Base-by-base conservation (phyloP, 1,139 yeast genomes). In the Saccharomyces hybrid region DNA sequence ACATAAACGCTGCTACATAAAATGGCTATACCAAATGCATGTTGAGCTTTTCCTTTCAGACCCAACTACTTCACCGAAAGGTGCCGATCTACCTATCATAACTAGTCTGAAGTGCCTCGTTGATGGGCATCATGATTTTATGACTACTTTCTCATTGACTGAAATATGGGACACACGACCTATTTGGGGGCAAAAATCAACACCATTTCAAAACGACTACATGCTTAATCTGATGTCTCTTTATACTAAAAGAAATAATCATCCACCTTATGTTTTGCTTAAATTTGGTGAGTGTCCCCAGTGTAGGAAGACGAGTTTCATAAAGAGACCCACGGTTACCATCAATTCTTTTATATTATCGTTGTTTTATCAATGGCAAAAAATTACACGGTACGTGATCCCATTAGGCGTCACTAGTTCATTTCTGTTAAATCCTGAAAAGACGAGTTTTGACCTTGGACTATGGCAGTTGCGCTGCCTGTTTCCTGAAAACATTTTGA, bases 401-500 rank as follows among this genome's bases (percentile, higher is more conserved):
- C 57, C 58, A 9, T n/a, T 52, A 14, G 49, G 44, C 7, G 48
- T 53, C 47, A 28, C 57, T 5, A 28, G 54, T 3, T 25, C 51
- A 7, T 19, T 54, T 16, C 25, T 58, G 1, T 46, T 52, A 2
- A 59, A 59, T 38, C 61, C 60, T 26, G 14, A 50, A n/a, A 51
- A 53, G 46, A 31, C 51, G 41, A 42, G 52, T 46, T 53, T 58
- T 23, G 57, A 60, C 48, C 13, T 60, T 19, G 60, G 61, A 2
- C 46, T 62, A n/a, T 57, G 57, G 55, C 60, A 59, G 48, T 49
- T 62, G 14, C 52, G 65, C 27, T 52, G 57, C 11, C 41, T 62
- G 26, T 60, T 62, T 2, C 77, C 77, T 2, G 68, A 62, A 29
- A 63, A 70, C 47, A 68, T 71, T 1, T 60, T 72, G 42, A 52